Conservation (phyloP, 768 basidiomycete species). For the Trametes sanguinea region DNA sequence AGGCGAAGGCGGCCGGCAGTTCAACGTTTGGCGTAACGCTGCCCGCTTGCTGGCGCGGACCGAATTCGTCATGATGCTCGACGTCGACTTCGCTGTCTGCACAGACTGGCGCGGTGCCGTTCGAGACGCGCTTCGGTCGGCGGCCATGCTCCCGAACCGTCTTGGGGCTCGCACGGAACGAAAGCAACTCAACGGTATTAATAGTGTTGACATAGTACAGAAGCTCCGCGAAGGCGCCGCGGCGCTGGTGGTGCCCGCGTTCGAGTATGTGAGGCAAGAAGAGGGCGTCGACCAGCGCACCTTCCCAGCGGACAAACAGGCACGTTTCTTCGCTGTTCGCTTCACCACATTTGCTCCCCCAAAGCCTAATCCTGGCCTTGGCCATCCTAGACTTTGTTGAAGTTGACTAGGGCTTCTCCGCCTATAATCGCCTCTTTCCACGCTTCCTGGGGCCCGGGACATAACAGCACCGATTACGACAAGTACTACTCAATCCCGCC, state of each 20-base stretch:
- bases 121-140: conserved; percentile 38
- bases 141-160: conserved; percentile 22
- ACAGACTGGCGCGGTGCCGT: conserved; percentile 73
- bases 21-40: conserved; percentile 89
- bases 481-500: conserved; percentile 56
- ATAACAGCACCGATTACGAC: conserved; percentile 79
- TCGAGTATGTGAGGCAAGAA: conserved; percentile 70
- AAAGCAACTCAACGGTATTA: background rate
- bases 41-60: conserved; percentile 85
- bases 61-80: conserved; percentile 86
- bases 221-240: conserved; percentile 59
- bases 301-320: conserved; percentile 75
- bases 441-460: conserved; percentile 73
- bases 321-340: conserved; percentile 32
- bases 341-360: background rate
- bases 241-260: conserved; percentile 83
- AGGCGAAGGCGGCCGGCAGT: conserved; percentile 60
- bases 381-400: conserved; percentile 49
- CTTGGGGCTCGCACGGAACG: conserved; percentile 11
- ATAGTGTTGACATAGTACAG: conserved; percentile 29
- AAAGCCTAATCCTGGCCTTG: background rate
- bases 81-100: conserved; percentile 85
- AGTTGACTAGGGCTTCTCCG: conserved; percentile 52
- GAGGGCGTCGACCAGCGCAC: conserved; percentile 58
- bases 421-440: conserved; percentile 73